These are phyloP conservation scores for Hericium erinaceus DNA, from an alignment of 768 basidiomycete species.

Conservation along the genomic window DNA sequence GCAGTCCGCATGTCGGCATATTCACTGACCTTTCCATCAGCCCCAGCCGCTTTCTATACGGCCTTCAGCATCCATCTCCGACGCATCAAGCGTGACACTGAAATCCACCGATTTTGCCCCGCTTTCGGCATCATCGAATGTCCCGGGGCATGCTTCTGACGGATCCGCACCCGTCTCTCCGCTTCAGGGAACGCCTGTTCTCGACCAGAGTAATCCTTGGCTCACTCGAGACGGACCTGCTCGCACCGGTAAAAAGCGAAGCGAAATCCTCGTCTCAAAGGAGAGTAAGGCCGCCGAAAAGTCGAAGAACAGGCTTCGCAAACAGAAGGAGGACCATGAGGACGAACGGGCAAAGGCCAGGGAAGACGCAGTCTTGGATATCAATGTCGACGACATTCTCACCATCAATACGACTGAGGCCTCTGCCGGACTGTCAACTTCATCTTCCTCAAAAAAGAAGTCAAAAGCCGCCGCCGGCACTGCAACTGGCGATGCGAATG, in stretches of 20 bases:
- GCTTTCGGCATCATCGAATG: constrained; percentile 20
- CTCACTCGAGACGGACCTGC: constrained; percentile 32
- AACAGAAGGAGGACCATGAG: constrained; percentile 43
- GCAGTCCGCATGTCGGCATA: background rate
- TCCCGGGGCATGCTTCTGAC: constrained; percentile 8
- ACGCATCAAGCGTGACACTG: constrained; percentile 62
- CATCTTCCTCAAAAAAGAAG: constrained; percentile 14
- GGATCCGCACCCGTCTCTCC: constrained; percentile 9
- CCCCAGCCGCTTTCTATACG: constrained; percentile 4
- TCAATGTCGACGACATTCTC: constrained; percentile 49
- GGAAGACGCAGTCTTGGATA: constrained; percentile 77
- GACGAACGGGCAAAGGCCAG: constrained; percentile 49
- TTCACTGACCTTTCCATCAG: constrained; percentile 3
- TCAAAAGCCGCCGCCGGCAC: constrained; percentile 4
- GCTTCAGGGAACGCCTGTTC: constrained; percentile 16
- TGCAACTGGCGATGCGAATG: constrained; percentile 25
- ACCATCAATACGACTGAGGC: constrained; percentile 12
- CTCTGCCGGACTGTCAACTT: constrained; percentile 1
- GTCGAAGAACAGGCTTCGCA: constrained; percentile 68
- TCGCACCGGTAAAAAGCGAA: constrained; percentile 52
- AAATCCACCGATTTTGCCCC: constrained; percentile 47
- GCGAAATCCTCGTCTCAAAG: constrained; percentile 64
- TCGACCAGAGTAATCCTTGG: constrained; percentile 67
- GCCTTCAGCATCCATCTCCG: constrained; percentile 23
- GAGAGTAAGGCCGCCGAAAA: constrained; percentile 51